Percentiles rank a stretch among this genome's conserved stretches.
These are phyloP conservation scores for Gossypium raimondii DNA, from an alignment of 345 rosid species.

Conservation along the genomic window DNA sequence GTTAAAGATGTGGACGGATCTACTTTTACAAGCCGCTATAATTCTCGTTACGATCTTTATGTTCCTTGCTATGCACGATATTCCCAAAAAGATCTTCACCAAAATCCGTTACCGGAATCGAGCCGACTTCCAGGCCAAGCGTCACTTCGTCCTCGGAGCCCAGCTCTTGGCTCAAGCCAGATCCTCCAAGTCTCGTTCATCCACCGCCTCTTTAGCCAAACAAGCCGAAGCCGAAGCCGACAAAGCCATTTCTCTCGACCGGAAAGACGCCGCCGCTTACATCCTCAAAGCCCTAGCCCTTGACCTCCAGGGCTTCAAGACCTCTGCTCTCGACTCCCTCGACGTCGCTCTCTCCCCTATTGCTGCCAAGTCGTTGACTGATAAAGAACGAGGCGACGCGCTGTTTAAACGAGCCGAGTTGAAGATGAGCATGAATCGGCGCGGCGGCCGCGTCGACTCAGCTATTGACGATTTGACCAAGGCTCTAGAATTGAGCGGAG, in stretches of 20 bases:
- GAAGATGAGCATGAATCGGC: slow-evolving; percentile 33
- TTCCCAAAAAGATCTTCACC: slow-evolving; percentile 48
- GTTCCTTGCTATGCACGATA: slow-evolving; percentile 53
- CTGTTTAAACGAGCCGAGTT: slow-evolving; percentile 56
- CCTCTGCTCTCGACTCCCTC: slow-evolving; percentile 61
- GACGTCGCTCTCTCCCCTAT: slow-evolving; percentile 53
- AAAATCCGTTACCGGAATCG: slow-evolving; percentile 46
- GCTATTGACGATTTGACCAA: slow-evolving; percentile 43
- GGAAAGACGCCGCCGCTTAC: slow-evolving; percentile 57
- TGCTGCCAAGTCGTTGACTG: slow-evolving; percentile 44
- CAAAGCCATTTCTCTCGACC: slow-evolving; percentile 46
- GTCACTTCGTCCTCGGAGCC: slow-evolving; percentile 64
- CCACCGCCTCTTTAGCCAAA: slow-evolving; percentile 43
- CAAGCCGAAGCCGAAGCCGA: slow-evolving; percentile 53
- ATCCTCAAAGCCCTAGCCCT: slow-evolving; percentile 61
- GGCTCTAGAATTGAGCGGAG: slow-evolving; percentile 34
- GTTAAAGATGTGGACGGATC: slow-evolving; percentile 38
- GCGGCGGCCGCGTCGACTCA: slow-evolving; percentile 34
- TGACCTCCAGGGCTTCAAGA: slow-evolving; percentile 54
- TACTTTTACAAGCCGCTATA: slow-evolving; percentile 46
- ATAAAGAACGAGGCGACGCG: slow-evolving; percentile 51
- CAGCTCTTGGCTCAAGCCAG: slow-evolving; percentile 55
- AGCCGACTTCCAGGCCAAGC: slow-evolving; percentile 44
- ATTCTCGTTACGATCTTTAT: slow-evolving; percentile 36
- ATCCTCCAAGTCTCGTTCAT: slow-evolving; percentile 43